phyloP scores from a whole-genome alignment of 495 filamentous ascomycete species.

The Aspergillus funiculosus region DNA sequence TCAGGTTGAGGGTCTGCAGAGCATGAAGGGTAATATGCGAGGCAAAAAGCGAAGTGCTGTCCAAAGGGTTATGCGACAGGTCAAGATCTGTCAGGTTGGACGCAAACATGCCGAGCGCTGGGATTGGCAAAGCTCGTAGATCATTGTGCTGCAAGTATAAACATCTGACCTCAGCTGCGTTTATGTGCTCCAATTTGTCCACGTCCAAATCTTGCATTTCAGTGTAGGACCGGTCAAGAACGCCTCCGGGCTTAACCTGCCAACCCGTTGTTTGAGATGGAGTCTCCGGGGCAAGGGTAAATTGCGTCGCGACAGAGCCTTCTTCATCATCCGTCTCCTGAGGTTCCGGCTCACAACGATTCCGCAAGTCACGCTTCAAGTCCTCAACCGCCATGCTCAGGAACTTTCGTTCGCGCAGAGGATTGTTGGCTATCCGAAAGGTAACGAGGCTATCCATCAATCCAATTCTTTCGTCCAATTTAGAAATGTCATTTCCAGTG shows the following conservation, averaged over 20 bases:
- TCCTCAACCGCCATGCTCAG: conserved; percentile 73
- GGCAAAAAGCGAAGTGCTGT: conserved; percentile 53
- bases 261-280: conserved; percentile 39
- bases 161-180: conserved; percentile 43
- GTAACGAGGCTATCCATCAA: conserved; percentile 70
- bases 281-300: conserved; percentile 40
- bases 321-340: conserved; percentile 40
- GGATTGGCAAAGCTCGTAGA: conserved; percentile 58
- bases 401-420: conserved; percentile 79
- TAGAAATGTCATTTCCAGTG: conserved; percentile 72
- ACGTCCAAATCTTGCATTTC: conserved; percentile 47
- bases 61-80: conserved; percentile 72
- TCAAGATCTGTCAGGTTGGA: conserved; percentile 67
- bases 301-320: conserved; percentile 42
- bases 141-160: conserved; percentile 72
- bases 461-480: conserved; percentile 70
- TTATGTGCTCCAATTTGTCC: conserved; percentile 42
- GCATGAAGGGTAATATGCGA: conserved; percentile 58
- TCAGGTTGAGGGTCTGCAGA: conserved; percentile 68
- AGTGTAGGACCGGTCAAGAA: conserved; percentile 67
- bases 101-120: conserved; percentile 59
- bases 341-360: conserved; percentile 57
- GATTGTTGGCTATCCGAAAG: conserved; percentile 77
- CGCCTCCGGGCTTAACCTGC: conserved; percentile 62
- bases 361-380: conserved; percentile 69